These are phyloP conservation scores for Candida boleticola DNA, from an alignment of 805 yeast species.

Conservation along the genomic window DNA sequence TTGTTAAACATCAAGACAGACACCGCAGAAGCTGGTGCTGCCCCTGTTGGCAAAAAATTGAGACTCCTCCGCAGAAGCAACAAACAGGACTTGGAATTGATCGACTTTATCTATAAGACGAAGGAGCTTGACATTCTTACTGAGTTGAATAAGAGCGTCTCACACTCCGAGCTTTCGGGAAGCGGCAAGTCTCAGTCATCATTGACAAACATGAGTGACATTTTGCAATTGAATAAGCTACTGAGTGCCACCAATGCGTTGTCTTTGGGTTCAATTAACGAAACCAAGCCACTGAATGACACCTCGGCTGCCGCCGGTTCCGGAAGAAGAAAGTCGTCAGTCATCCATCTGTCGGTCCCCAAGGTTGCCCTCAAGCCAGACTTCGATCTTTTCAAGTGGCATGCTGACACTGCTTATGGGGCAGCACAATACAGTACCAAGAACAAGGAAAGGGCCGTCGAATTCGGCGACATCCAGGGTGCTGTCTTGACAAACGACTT, in stretches of 20 bases:
- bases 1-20: constrained; percentile 5
- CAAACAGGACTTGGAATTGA: constrained; percentile 26
- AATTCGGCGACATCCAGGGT: constrained; percentile 26
- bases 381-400: constrained; percentile 6
- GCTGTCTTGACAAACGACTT: constrained; percentile 39
- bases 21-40: background rate
- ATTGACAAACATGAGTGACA: constrained; percentile 25
- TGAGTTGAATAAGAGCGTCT: constrained; percentile 32
- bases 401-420: background rate
- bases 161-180: constrained; percentile 32
- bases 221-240: constrained; percentile 18
- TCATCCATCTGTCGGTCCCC: constrained; percentile 21
- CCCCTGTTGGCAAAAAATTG: constrained; percentile 26
- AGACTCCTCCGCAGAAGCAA: constrained; percentile 22
- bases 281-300: constrained; percentile 5
- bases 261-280: constrained; percentile 15
- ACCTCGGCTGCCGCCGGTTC: background rate
- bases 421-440: constrained; percentile 2
- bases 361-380: constrained; percentile 34
- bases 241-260: constrained; percentile 20
- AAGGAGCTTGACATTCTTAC: constrained; percentile 36
- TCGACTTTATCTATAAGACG: constrained; percentile 29
- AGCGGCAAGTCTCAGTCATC: constrained; percentile 31
- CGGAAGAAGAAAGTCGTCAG: constrained; percentile 22
- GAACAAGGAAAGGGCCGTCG: constrained; percentile 7